A percentile compares a stretch with the other conserved stretches of the same genome.
Evolutionary conservation across 2,329 filamentous ascomycete genomes (phyloP).

Genomic region (Exophiala lecanii-corni): DNA sequence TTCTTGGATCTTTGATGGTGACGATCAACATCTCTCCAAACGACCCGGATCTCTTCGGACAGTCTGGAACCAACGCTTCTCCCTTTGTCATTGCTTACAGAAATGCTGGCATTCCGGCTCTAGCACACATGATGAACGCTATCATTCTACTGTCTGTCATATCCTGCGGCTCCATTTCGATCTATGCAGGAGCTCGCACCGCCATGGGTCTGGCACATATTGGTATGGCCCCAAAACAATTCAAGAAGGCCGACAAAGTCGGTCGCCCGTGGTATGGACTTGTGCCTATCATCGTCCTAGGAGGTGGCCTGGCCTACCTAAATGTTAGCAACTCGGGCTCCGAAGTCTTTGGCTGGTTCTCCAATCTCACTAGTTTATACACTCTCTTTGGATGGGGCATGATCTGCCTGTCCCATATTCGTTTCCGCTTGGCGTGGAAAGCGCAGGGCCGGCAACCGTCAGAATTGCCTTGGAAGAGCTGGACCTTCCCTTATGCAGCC

Average conservation of each 20-base stretch:
- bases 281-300: conserved; percentile 62
- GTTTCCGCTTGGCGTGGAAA: conserved; percentile 41
- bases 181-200: conserved; percentile 50
- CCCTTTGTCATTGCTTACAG: conserved; percentile 65
- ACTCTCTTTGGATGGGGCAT: conserved; percentile 43
- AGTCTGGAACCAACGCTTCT: conserved; percentile 39
- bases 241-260: conserved; percentile 28
- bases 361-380: conserved; percentile 43
- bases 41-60: conserved; percentile 40
- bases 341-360: conserved; percentile 46
- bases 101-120: conserved; percentile 60
- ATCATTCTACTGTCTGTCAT: conserved; percentile 67
- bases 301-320: conserved; percentile 49
- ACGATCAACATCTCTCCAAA: conserved; percentile 42
- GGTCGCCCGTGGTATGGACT: conserved; percentile 46
- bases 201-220: conserved; percentile 46
- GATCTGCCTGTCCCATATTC: conserved; percentile 42
- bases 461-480: conserved; percentile 42
- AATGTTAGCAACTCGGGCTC: conserved; percentile 40
- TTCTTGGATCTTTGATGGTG: conserved; percentile 43
- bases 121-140: conserved; percentile 69
- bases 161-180: conserved; percentile 62
- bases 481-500: conserved; percentile 42
- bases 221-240: conserved; percentile 35
- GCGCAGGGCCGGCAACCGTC: conserved; percentile 34